Evolutionary conservation across 495 filamentous ascomycete species (phyloP), one percentile per base, ranked within the genome.

Genomic region (Thermothielavioides terrestris): DNA sequence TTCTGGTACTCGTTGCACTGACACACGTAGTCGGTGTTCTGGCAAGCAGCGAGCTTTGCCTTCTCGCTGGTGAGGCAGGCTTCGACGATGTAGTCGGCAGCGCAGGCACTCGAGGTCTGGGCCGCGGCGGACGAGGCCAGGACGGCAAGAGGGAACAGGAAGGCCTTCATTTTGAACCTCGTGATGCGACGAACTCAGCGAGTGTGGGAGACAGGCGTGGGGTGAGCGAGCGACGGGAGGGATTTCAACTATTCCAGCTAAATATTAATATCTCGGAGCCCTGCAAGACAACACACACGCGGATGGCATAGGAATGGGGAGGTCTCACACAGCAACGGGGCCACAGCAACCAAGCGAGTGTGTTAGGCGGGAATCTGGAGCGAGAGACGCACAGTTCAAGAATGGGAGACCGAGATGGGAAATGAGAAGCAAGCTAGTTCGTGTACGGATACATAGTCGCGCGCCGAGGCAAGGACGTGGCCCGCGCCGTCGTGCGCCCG

Each of bases 71-170:
- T 32, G 35, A 75, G 63, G 52, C 71, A 75, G 28, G 64, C 50
- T 39, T 72, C 69, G 58, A 75, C 64, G 47, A 72, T 70, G 50
- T 70, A 69, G 51, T 69, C 57, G 28, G 71, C 71, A 12, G 48
- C 64, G 44, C 71, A 75, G 7, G 50, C 53, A 6, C 38, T 38
- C 23, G 52, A 40, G 30, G 40, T 53, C 40, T 66, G 58, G 26
- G 65, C 62, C 40, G 61, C 34, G 42, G 54, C 61, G 22, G 63
- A 58, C 18, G 60, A 41, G 30, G 62, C 63, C 45, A 71, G 53
- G 35, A 62, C 23, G 36, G 62, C 65, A 26, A 63, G 40, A 21
- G 63, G 49, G 18, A 68, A 15, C 25, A 67, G 21, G 46, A 58
- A 20, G 50, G 56, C 35, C 58, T 68, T 70, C 70, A 73, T 50